Evolutionary conservation across 305 asterid genomes (phyloP).

Genomic region (Fraxinus albicans): DNA sequence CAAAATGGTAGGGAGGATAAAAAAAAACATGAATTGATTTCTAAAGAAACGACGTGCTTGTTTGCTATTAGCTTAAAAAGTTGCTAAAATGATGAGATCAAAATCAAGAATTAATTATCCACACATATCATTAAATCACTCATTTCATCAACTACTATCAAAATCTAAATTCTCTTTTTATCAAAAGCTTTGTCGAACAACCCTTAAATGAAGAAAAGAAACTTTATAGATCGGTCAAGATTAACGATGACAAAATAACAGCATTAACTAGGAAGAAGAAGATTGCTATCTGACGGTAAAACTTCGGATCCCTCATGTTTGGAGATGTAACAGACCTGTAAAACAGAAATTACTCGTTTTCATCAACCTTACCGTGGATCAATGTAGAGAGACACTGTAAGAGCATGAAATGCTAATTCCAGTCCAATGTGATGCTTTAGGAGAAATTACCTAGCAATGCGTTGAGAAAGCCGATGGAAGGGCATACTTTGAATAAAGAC

Average conservation of each 20-base stretch:
- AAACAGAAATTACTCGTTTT: conserved; percentile 20
- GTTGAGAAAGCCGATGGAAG: conserved; percentile 91
- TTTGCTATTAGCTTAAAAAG: not conserved
- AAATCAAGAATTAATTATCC: not conserved
- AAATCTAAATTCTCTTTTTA: not conserved
- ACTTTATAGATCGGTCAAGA: conserved; percentile 82
- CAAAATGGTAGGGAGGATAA: not conserved
- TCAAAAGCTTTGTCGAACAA: not conserved
- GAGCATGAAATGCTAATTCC: not conserved
- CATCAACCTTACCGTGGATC: conserved; percentile 7
- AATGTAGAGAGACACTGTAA: not conserved
- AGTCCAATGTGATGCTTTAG: not conserved
- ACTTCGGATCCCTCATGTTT: conserved; percentile 94
- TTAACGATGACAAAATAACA: conserved; percentile 81
- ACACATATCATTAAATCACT: not conserved
- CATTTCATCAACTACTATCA: not conserved
- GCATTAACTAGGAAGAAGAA: conserved; percentile 90
- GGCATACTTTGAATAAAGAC: conserved; percentile 99
- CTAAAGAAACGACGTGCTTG: not conserved
- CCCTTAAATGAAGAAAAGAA: not conserved
- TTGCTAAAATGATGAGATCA: not conserved
- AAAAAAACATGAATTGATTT: not conserved
- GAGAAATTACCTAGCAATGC: conserved; percentile 80
- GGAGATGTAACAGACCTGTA: conserved; percentile 94
- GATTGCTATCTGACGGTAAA: conserved; percentile 86